These are phyloP conservation scores for Verruconis gallopava DNA, from an alignment of 2,329 filamentous ascomycete species.

Conservation along the genomic window DNA sequence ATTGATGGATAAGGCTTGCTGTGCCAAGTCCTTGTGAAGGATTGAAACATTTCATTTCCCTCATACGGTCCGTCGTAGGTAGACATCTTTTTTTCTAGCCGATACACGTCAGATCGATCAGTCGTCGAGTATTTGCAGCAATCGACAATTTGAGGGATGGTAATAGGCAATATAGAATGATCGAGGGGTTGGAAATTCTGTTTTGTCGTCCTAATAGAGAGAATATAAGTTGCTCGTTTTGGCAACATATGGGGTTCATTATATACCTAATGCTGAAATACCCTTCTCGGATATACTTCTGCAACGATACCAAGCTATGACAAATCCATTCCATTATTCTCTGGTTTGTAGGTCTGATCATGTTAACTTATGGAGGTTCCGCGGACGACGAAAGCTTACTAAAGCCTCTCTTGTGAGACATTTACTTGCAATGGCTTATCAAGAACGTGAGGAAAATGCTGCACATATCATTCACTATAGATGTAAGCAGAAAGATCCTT, in stretches of 20 bases:
- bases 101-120: too few species aligned
- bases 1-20: conserved; percentile 23
- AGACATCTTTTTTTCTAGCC: too few species aligned
- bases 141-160: neutral
- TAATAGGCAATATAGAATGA: neutral
- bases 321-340: neutral
- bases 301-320: neutral
- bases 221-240: neutral
- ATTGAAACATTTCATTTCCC: conserved; percentile 14
- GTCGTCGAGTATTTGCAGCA: conserved; percentile 10
- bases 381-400: neutral
- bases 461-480: too few species aligned
- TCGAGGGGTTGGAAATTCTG: neutral
- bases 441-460: neutral
- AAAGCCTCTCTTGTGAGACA: neutral
- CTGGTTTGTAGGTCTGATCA: neutral
- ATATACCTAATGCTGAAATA: neutral
- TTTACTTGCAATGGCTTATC: neutral
- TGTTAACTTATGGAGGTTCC: neutral
- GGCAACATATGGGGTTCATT: neutral
- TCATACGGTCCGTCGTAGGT: conserved; percentile 11
- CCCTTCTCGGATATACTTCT: neutral
- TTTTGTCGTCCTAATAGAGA: neutral
- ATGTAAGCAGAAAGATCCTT: neutral
- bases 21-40: conserved; percentile 27